Conservation (phyloP, 2,329 filamentous ascomycete species). For the Fusarium caatingaense region DNA sequence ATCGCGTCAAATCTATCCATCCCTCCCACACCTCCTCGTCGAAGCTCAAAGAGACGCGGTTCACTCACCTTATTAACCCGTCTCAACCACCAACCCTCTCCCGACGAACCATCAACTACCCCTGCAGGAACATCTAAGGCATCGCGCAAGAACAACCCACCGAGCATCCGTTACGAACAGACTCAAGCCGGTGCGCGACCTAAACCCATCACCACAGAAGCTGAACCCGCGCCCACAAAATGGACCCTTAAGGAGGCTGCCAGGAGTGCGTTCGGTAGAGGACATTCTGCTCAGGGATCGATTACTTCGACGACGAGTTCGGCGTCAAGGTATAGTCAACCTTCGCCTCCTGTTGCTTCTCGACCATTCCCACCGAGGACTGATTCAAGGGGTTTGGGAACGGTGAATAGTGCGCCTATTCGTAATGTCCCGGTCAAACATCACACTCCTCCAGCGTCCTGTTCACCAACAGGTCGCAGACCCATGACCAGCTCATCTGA, state of each 20-base stretch:
- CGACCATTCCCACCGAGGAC: conserved; percentile 8
- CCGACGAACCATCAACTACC: conserved; percentile 24
- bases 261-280: conserved; percentile 48
- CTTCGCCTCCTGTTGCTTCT: conserved; percentile 26
- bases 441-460: not conserved
- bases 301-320: conserved; percentile 31
- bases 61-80: conserved; percentile 31
- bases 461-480: conserved; percentile 17
- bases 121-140: not conserved
- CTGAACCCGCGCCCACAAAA: conserved; percentile 41
- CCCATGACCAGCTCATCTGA: conserved; percentile 51
- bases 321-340: conserved; percentile 3
- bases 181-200: conserved; percentile 41
- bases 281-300: conserved; percentile 29
- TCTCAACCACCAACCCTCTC: conserved; percentile 17
- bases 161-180: conserved; percentile 47
- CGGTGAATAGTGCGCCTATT: not conserved
- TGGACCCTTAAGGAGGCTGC: conserved; percentile 53
- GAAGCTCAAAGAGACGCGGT: conserved; percentile 42
- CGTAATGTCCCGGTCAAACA: not conserved
- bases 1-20: conserved; percentile 17
- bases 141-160: conserved; percentile 34
- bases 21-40: conserved; percentile 36
- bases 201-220: conserved; percentile 33
- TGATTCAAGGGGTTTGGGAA: not conserved